These are phyloP conservation scores for Ogataea minuta DNA, from an alignment of 805 yeast genomes.

Conservation along the genomic window DNA sequence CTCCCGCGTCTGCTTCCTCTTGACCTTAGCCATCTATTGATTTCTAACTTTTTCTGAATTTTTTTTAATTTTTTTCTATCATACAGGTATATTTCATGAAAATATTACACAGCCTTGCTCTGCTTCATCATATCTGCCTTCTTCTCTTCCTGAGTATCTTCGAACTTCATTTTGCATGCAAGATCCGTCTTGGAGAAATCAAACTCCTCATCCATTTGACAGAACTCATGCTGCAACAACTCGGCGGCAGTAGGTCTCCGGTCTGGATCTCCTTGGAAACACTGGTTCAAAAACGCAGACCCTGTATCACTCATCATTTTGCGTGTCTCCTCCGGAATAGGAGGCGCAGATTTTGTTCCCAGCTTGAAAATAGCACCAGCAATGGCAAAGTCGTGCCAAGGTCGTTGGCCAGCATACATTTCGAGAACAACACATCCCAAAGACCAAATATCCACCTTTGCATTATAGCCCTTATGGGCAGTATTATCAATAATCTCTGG, in stretches of 20 bases:
- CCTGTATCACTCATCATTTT: conserved; percentile 65
- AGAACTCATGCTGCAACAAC: conserved; percentile 49
- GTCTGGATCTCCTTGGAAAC: conserved; percentile 80
- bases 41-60: background rate
- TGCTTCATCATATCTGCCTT: conserved; percentile 28
- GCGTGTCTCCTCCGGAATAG: conserved; percentile 86
- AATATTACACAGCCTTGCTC: conserved; percentile 12
- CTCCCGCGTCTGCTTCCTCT: conserved; percentile 28
- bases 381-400: conserved; percentile 95
- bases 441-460: conserved; percentile 98
- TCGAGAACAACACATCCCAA: conserved; percentile 95
- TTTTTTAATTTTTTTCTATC: conserved; percentile 4
- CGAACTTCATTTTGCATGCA: conserved; percentile 30
- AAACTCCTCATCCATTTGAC: conserved; percentile 25
- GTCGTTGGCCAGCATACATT: conserved; percentile 96
- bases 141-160: conserved; percentile 28
- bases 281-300: conserved; percentile 64
- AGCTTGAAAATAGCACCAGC: conserved; percentile 89
- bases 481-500: conserved; percentile 94
- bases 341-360: conserved; percentile 90
- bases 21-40: conserved; percentile 29
- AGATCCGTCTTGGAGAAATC: conserved; percentile 31
- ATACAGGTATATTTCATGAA: conserved; percentile 1
- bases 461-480: conserved; percentile 88
- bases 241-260: conserved; percentile 81